Base-by-base conservation (phyloP, 2,329 filamentous ascomycete genomes). In the Cladophialophora carrionii region DNA sequence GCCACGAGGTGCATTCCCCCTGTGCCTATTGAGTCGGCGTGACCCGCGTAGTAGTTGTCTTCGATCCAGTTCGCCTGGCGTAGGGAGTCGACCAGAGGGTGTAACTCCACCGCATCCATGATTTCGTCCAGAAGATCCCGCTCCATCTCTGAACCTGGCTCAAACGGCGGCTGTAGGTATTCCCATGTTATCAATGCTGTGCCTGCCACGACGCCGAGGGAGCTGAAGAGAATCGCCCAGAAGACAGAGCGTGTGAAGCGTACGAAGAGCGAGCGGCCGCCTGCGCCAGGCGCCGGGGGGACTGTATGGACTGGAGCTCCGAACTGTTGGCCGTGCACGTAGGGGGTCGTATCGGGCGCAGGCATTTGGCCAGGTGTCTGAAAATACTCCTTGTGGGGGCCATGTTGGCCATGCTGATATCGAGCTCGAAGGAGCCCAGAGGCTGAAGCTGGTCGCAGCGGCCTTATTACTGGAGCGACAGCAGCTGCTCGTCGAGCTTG, bases 1-100 rank as follows among this genome's bases (percentile, higher is more conserved):
- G 75, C 76, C 4, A 78, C 78, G 58, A 81, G 69, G 53, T 72
- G 61, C 22, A 62, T 34, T n/a, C 69, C 68, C 34, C 51, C 34
- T 48, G 7, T 61, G 41, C 5, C 49, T 26, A 34, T 26, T 20
- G 12, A 37, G 20, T 10, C 57, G 52, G 14, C 17, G 8, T 29
- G 52, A 20, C 52, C 54, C 2, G 59, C 52, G 55, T 68, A 71
- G 43, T 75, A 74, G 52, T 72, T 73, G 66, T 80, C 78, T 62
- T 75, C 72, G 60, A 74, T 65, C 70, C 70, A 81, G 52, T 77
- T 75, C 26, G 79, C 68, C 4, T 71, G 69, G 37, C 78, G 75
- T 54, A 81, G 65, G 58, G 74, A 64, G 64, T 76, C 72, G 57
- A 80, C 77, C 26, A 79, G 71, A 14, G 76, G 75, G 37, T 78